phyloP scores from a whole-genome alignment of 805 yeast genomes.

The Nakazawaea populi region DNA sequence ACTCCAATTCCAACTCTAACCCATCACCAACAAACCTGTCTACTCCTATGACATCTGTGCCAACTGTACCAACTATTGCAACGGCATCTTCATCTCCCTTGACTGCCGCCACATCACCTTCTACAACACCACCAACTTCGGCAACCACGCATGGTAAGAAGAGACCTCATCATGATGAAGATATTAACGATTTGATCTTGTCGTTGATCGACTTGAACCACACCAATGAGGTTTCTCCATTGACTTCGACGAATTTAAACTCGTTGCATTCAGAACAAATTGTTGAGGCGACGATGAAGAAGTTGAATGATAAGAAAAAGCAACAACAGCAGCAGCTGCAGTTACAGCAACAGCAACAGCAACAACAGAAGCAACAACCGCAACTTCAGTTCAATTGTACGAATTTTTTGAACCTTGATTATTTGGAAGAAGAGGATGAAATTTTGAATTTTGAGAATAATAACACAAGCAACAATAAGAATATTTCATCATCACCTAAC shows the following conservation, averaged over 20 bases:
- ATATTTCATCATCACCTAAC: slow-evolving; percentile 2
- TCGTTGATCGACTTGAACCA: slow-evolving; percentile 28
- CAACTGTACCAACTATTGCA: not conserved
- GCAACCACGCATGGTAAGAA: slow-evolving; percentile 14
- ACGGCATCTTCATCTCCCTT: slow-evolving; percentile 3
- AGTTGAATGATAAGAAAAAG: slow-evolving; percentile 3
- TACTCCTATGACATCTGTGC: slow-evolving; percentile 4
- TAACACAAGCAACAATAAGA: not conserved
- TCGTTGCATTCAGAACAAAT: slow-evolving; percentile 4
- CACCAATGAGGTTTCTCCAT: slow-evolving; percentile 13
- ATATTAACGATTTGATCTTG: slow-evolving; percentile 28
- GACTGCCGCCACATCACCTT: slow-evolving; percentile 5
- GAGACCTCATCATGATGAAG: slow-evolving; percentile 26
- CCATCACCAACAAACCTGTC: slow-evolving; percentile 1
- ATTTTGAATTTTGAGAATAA: too few species aligned
- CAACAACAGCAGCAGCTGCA: not conserved
- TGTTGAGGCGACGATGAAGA: slow-evolving; percentile 1
- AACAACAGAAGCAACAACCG: not conserved
- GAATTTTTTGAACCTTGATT: slow-evolving; percentile 6
- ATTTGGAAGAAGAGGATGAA: not conserved
- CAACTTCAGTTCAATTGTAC: not conserved
- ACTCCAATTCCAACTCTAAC: not conserved
- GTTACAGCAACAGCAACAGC: not conserved
- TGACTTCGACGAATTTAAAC: slow-evolving; percentile 7
- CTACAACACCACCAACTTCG: not conserved